phyloP scores from a whole-genome alignment of 441 rosid species.

The Aquilaria agallochum region DNA sequence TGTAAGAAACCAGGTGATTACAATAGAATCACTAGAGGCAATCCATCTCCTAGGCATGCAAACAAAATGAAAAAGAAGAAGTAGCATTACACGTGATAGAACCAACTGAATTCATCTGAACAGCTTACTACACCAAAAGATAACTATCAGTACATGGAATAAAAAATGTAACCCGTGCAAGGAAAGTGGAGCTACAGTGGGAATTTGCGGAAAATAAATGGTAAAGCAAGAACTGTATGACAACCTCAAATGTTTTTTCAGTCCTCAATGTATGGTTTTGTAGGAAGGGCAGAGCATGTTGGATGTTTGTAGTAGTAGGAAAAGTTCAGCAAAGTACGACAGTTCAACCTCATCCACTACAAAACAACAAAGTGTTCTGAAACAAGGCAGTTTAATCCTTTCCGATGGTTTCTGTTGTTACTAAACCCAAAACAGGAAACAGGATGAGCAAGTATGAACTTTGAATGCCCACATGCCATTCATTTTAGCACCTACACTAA shows the following conservation, averaged over 20 bases:
- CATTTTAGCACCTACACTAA: too few relatives aligned
- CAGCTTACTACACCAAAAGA: not conserved
- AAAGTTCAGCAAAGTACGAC: not conserved
- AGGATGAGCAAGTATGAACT: too few relatives aligned
- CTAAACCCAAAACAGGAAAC: too few relatives aligned
- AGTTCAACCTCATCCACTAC: not conserved
- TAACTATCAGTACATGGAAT: slow-evolving; percentile 6
- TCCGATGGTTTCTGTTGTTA: too few relatives aligned
- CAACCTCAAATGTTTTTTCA: not conserved
- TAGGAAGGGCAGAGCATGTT: not conserved
- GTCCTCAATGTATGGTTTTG: not conserved
- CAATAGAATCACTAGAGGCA: not conserved
- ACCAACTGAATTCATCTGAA: slow-evolving; percentile 3
- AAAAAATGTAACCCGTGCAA: not conserved
- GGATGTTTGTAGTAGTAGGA: not conserved
- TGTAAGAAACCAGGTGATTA: slow-evolving; percentile 3
- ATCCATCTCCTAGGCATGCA: slow-evolving; percentile 9
- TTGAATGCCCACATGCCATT: too few relatives aligned
- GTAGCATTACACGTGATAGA: not conserved
- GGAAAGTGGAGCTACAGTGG: slow-evolving; percentile 1
- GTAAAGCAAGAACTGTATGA: not conserved
- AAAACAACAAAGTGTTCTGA: not conserved
- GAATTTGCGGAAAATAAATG: not conserved
- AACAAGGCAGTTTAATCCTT: too few relatives aligned
- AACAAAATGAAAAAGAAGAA: slow-evolving; percentile 4